Conservation (phyloP, 176 grass and related monocot species). For the Alopecurus myosuroides region DNA sequence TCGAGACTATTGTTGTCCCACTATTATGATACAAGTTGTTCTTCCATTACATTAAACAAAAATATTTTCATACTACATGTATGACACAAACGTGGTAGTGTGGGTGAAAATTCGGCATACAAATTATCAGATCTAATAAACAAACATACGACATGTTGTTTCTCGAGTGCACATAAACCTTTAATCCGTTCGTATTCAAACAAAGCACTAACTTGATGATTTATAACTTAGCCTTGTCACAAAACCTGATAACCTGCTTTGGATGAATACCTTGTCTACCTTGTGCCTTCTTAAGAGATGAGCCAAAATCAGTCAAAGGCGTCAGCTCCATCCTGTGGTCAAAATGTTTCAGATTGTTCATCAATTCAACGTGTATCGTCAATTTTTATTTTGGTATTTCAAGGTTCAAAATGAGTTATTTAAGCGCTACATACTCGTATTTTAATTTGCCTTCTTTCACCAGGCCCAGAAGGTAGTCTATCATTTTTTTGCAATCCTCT, state of each 20-base stretch:
- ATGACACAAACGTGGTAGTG: too few relatives aligned
- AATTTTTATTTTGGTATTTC: background rate
- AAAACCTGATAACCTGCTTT: conserved; percentile 85
- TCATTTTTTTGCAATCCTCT: conserved; percentile 50
- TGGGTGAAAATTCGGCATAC: too few relatives aligned
- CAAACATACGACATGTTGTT: too few relatives aligned
- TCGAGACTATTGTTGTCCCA: too few relatives aligned
- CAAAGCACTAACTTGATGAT: too few relatives aligned
- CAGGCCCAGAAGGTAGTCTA: conserved; percentile 58
- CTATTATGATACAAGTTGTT: too few relatives aligned
- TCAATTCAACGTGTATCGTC: background rate
- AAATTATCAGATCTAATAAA: too few relatives aligned
- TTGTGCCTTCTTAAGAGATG: conserved; percentile 65
- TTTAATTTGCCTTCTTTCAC: conserved; percentile 62
- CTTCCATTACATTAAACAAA: too few relatives aligned
- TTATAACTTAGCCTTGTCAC: too few relatives aligned
- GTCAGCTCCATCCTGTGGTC: conserved; percentile 63
- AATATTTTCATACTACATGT: too few relatives aligned
- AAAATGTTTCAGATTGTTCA: background rate
- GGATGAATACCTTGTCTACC: conserved; percentile 71
- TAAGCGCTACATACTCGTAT: conserved; percentile 75
- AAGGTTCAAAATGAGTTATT: background rate
- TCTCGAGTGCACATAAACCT: too few relatives aligned
- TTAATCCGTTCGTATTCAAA: too few relatives aligned
- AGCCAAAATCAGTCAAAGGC: conserved; percentile 52